Evolutionary conservation across 768 basidiomycete genomes (phyloP), one percentile per base, ranked within the genome.

Genomic region (Mycena maculata): DNA sequence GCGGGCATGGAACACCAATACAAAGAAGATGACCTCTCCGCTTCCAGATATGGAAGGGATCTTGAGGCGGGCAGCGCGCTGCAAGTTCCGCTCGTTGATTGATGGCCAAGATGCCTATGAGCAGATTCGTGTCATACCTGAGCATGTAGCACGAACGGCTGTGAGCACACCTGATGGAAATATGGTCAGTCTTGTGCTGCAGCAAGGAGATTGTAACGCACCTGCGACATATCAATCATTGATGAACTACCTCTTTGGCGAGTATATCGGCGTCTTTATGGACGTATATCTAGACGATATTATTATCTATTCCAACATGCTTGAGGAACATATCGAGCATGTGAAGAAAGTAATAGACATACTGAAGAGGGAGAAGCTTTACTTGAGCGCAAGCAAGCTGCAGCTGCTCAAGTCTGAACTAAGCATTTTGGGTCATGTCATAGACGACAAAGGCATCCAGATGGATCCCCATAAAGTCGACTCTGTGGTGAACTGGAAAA

Each of bases 341-440:
- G 42, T 47, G 11, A 60, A 60, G 58, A 60, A 48, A 48, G 30
- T 60, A 2, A 60, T 83, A 4, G 66, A 75, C 7, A 71, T 77
- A 0, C 70, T 81, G 0, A 27, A 69, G 0, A 15, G 60, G 0
- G 71, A 80, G 20, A 52, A 63, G 23, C 68, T 82, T 4, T 81
- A 74, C 72, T 63, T 81, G 0, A 76, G 75, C 38, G 52, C 67
- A 0, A 11, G 47, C 0, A 81, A 82, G 47, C 71, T 48, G 13
- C 47, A 48, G 47, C 13, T 48, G 8, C 27, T 48, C 4, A 48
- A 48, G 6, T 28, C 47, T 77, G 68, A 73, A 33, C n/a, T 77
- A 42, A 76, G 75, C 22, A 36, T 77, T 18, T 60, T 82, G 0
- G 80, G 80, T 1, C 67, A 73, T 0, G 52, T 82, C 0, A 55